Conservation (phyloP, 208 protist species). For the Leishmania tropica region DNA sequence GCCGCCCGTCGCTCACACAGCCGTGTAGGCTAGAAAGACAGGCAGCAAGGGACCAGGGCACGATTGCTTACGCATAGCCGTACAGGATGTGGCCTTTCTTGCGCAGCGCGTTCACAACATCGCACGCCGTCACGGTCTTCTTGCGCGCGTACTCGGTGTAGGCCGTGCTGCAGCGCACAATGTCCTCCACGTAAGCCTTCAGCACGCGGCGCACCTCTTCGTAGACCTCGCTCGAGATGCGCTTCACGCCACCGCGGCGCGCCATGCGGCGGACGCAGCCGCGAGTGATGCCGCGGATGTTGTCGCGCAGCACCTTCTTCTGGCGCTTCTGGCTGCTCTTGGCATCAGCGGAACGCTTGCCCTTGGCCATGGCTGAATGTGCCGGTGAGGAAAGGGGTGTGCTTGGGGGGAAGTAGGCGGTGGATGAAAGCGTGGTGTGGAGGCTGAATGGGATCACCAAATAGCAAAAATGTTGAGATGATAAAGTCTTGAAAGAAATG, state of each 20-base stretch:
- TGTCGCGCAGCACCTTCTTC: constrained; percentile 89
- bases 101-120: constrained; percentile 91
- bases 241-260: constrained; percentile 92
- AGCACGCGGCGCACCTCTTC: constrained; percentile 79
- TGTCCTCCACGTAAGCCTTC: constrained; percentile 81
- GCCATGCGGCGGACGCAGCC: constrained; percentile 91
- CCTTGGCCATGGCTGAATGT: constrained; percentile 66
- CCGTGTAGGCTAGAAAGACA: no score
- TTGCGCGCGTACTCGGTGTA: constrained; percentile 87
- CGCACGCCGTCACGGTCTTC: constrained; percentile 85
- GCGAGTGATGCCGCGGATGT: constrained; percentile 85
- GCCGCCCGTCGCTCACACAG: no score
- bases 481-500: background rate
- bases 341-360: constrained; percentile 72
- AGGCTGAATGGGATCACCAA: background rate
- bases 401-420: background rate
- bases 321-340: constrained; percentile 81
- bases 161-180: constrained; percentile 80
- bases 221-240: constrained; percentile 80
- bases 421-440: background rate
- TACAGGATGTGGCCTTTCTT: constrained; percentile 91
- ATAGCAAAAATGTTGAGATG: background rate
- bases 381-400: background rate
- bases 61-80: constrained; percentile 69
- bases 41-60: no score